phyloP scores from a whole-genome alignment of 2,329 filamentous ascomycete species.

The Aspergillus sp. region DNA sequence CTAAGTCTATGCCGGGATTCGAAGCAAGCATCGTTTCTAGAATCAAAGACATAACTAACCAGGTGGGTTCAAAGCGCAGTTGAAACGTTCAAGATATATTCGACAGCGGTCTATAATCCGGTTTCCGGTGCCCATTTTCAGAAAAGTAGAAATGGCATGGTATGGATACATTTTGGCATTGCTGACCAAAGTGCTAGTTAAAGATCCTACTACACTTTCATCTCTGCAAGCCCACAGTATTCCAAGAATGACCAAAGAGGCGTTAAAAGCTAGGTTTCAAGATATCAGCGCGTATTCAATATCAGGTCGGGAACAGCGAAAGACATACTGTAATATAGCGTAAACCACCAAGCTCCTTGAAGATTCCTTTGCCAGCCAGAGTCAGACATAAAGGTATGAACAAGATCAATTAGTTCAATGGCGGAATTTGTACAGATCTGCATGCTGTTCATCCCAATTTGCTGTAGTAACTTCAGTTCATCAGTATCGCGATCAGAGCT shows the following conservation, averaged over 20 bases:
- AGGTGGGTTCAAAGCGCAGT: slow-evolving; percentile 3
- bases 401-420: slow-evolving; percentile 22
- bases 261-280: slow-evolving; percentile 23
- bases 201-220: slow-evolving; percentile 3
- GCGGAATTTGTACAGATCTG: slow-evolving; percentile 28
- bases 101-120: slow-evolving; percentile 25
- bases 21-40: background rate
- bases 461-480: slow-evolving; percentile 20
- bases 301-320: slow-evolving; percentile 3
- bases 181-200: slow-evolving; percentile 5
- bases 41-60: slow-evolving; percentile 1
- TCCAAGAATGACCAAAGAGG: slow-evolving; percentile 30
- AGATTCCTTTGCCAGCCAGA: slow-evolving; percentile 16
- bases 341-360: slow-evolving; percentile 28
- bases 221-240: slow-evolving; percentile 15
- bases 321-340: slow-evolving; percentile 29
- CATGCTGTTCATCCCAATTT: slow-evolving; percentile 29
- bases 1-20: background rate
- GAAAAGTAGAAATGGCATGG: slow-evolving; percentile 17
- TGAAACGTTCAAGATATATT: slow-evolving; percentile 21
- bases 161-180: slow-evolving; percentile 10
- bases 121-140: slow-evolving; percentile 23
- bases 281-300: background rate
- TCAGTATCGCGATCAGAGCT: slow-evolving; percentile 5
- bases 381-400: slow-evolving; percentile 14